Evolutionary conservation across 768 basidiomycete genomes (phyloP).

Genomic region (Paxillus ammoniavirescens): DNA sequence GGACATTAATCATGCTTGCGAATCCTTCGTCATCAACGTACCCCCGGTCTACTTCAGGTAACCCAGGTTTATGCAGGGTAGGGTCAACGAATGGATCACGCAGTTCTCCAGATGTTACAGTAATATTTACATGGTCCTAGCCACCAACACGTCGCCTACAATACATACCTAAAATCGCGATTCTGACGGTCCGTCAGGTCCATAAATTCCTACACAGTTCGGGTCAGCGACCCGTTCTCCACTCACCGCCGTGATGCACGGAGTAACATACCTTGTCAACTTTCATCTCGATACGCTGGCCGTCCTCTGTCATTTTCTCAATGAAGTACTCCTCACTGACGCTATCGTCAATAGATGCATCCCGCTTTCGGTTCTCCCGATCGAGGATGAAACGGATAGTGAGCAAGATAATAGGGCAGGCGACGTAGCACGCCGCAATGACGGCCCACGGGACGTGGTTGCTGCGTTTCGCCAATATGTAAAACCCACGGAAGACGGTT

Average conservation of each 20-base stretch:
- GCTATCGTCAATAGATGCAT: constrained; percentile 51
- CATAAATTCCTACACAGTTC: constrained; percentile 7
- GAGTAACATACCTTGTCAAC: constrained; percentile 59
- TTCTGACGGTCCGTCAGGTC: constrained; percentile 16
- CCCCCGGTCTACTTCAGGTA: too few species aligned
- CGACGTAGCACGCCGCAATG: constrained; percentile 61
- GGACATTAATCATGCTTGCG: too few species aligned
- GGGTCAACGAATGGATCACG: too few species aligned
- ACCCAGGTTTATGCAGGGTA: too few species aligned
- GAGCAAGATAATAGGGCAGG: constrained; percentile 49
- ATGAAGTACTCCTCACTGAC: constrained; percentile 55
- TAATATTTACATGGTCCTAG: too few species aligned
- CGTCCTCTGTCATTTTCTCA: constrained; percentile 49
- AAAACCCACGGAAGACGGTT: too few species aligned
- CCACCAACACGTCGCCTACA: constrained; percentile 1
- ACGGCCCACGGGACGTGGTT: constrained; percentile 78
- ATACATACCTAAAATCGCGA: constrained; percentile 15
- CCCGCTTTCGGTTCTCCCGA: constrained; percentile 63
- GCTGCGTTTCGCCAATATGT: constrained; percentile 27
- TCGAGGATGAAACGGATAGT: constrained; percentile 52
- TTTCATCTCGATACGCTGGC: constrained; percentile 50
- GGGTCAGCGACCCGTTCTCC: not conserved
- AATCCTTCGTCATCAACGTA: too few species aligned
- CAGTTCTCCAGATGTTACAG: too few species aligned
- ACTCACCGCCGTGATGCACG: not conserved